phyloP scores from a whole-genome alignment of 1,139 yeast genomes.

The Hyphopichia wangnamkhiaoensis region DNA sequence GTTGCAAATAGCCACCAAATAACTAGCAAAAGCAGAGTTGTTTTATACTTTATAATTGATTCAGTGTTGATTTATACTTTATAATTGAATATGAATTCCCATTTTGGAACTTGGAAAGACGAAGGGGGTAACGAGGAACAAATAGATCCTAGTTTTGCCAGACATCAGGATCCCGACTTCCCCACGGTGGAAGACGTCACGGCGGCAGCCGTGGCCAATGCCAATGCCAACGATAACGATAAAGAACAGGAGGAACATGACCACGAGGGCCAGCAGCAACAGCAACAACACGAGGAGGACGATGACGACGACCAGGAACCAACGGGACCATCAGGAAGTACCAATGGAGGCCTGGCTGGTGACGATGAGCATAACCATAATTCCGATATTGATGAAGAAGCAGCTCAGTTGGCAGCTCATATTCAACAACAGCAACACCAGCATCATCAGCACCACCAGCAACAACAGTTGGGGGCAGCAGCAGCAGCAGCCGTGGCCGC shows the following conservation, averaged over 20 bases:
- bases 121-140: slow-evolving; percentile 22
- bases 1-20: too few species aligned
- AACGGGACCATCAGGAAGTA: slow-evolving; percentile 2
- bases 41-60: too few species aligned
- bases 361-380: neutral
- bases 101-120: slow-evolving; percentile 25
- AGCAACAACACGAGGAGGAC: slow-evolving; percentile 8
- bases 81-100: slow-evolving; percentile 27
- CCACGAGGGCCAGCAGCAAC: slow-evolving; percentile 11
- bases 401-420: slow-evolving; percentile 16
- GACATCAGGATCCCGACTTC: slow-evolving; percentile 26
- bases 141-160: slow-evolving; percentile 34
- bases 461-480: slow-evolving; percentile 1
- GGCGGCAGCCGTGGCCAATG: slow-evolving; percentile 32
- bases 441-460: slow-evolving; percentile 3
- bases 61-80: too few species aligned
- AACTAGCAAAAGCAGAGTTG: too few species aligned
- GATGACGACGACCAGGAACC: slow-evolving; percentile 9
- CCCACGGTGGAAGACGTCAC: slow-evolving; percentile 32
- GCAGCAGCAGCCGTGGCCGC: slow-evolving; percentile 1
- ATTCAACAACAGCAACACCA: slow-evolving; percentile 10
- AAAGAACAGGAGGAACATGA: slow-evolving; percentile 10
- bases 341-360: too few species aligned
- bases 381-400: slow-evolving; percentile 13
- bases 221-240: slow-evolving; percentile 13